These are phyloP conservation scores for Saccharum hybrid DNA, from an alignment of 202 grass and related monocot species.

Conservation along the genomic window DNA sequence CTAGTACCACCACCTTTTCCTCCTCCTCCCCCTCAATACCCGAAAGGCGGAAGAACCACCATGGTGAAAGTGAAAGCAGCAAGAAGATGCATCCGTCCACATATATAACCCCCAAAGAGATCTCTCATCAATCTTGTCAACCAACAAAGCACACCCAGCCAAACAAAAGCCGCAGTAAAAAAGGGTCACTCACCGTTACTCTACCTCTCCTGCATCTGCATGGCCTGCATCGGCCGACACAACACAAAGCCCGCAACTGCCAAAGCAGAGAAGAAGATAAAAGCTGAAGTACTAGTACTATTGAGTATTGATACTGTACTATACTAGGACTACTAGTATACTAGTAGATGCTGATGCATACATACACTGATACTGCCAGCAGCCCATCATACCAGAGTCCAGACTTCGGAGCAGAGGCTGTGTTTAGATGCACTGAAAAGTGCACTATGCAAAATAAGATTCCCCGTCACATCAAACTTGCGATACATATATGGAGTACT, in stretches of 20 bases:
- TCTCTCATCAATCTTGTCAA: slow-evolving; percentile 30
- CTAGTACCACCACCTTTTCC: not conserved
- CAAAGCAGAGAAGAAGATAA: slow-evolving; percentile 1
- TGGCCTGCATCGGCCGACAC: not conserved
- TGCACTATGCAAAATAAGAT: too few relatives aligned
- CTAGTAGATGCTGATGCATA: too few relatives aligned
- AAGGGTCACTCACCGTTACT: not conserved
- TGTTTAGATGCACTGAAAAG: too few relatives aligned
- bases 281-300: not conserved
- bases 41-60: slow-evolving; percentile 21
- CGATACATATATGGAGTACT: too few relatives aligned
- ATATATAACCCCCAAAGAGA: too few relatives aligned
- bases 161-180: slow-evolving; percentile 11
- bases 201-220: too few relatives aligned
- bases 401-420: not conserved
- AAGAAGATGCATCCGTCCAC: slow-evolving; percentile 30
- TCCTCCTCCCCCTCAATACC: not conserved
- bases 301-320: not conserved
- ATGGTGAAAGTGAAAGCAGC: not conserved
- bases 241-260: slow-evolving; percentile 19
- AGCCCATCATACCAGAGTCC: not conserved
- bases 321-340: not conserved
- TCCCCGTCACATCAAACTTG: too few relatives aligned
- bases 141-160: not conserved
- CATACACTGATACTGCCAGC: not conserved